A percentile compares a stretch with the other conserved stretches of the same genome.
Conservation (phyloP, 495 filamentous ascomycete species). For the Melanomma pulvis-pyrius region DNA sequence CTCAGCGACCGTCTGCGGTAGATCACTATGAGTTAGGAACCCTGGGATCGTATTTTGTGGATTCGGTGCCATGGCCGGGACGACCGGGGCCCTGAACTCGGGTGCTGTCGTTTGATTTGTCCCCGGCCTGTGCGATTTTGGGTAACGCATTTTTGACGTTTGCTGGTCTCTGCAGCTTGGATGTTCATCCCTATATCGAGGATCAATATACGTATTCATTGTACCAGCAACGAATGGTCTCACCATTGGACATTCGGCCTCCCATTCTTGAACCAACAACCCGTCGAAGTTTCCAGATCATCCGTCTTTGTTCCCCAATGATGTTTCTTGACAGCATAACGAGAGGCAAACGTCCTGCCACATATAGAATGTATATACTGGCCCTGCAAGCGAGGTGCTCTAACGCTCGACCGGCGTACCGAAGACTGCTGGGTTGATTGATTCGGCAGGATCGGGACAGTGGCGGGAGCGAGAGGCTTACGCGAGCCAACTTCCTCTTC, state of each 20-base stretch:
- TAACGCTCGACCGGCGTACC: too few species aligned
- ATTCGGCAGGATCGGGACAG: background rate
- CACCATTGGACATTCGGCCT: slow-evolving; percentile 26
- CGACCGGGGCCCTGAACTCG: background rate
- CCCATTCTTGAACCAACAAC: slow-evolving; percentile 22
- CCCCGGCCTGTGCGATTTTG: background rate
- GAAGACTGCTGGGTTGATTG: background rate
- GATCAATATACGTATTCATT: background rate
- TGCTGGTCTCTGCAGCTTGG: slow-evolving; percentile 19
- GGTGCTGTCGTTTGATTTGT: background rate
- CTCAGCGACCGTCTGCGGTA: slow-evolving; percentile 11
- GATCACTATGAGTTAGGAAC: slow-evolving; percentile 8
- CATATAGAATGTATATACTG: slow-evolving; percentile 20
- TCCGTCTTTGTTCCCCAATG: slow-evolving; percentile 19
- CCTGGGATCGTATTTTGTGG: background rate
- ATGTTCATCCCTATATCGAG: slow-evolving; percentile 15
- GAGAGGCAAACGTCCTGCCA: slow-evolving; percentile 10
- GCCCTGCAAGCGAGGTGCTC: background rate
- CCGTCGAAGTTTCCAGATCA: slow-evolving; percentile 15
- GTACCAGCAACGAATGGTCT: background rate
- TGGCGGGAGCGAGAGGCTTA: background rate
- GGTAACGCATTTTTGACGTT: background rate
- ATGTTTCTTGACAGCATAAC: slow-evolving; percentile 24
- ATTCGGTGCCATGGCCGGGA: slow-evolving; percentile 1
- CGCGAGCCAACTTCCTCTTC: background rate